Evolutionary conservation across 768 basidiomycete species (phyloP), one percentile per base, ranked within the genome.

Genomic region (Termitomyces sp.): DNA sequence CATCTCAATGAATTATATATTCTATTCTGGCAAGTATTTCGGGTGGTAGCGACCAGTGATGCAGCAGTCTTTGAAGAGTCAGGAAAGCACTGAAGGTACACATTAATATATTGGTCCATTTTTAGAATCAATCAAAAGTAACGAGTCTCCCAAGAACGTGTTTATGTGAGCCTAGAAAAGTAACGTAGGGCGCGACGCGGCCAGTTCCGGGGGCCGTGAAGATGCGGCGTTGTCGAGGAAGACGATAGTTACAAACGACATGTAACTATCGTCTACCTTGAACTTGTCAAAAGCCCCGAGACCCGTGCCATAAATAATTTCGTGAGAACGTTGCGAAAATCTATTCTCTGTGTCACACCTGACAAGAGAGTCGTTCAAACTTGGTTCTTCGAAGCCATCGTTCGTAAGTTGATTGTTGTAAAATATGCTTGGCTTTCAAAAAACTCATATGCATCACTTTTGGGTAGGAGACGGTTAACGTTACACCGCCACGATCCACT

Each of bases 191-290:
- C 39, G 55, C 30, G 42, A 40, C 12, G n/a, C 16, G 3, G 7
- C 36, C 3, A 14, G 13, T 13, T 40, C 24, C 9, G 13, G 34
- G n/a, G n/a, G n/a, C n/a, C 39, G 36, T 44, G 32, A 34, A 44
- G 46, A 56, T 56, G 39, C 48, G 39, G 26, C n/a, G 20, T 47
- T 55, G 55, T 55, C 55, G 22, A 55, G n/a, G 34, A 47, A 39
- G 24, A 52, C 20, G n/a, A 53, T n/a, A n/a, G n/a, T n/a, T n/a
- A n/a, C n/a, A n/a, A n/a, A n/a, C 30, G 30, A 30, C 12, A 3
- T 2, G 30, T 34, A 44, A 27, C 13, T 5, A 32, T 26, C 7
- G 20, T 45, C 20, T 22, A 42, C 9, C 20, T 43, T 20, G 22
- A 43, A 26, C 5, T 26, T 16, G 14, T 16, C 0, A 18, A 7